Evolutionary conservation across 176 grass and related monocot species (phyloP).

Genomic region (Triticum urartu): DNA sequence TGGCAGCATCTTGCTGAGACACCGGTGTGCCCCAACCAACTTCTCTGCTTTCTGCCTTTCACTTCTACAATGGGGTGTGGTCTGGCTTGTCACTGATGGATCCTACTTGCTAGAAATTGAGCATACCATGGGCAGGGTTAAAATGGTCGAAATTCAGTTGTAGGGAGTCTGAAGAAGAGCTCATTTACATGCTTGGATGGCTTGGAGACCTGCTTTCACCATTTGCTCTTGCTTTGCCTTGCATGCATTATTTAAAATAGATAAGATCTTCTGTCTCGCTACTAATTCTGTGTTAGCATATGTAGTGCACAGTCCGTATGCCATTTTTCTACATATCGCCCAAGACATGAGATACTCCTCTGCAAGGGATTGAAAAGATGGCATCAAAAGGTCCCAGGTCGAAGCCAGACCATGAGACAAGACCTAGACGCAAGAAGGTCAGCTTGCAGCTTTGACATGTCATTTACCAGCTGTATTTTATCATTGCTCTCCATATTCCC

Average conservation of each 20-base stretch:
- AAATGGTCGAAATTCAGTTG: neutral
- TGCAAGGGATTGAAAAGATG: conserved; percentile 58
- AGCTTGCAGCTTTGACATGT: conserved; percentile 36
- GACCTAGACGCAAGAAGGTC: conserved; percentile 94
- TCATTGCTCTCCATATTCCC: conserved; percentile 20
- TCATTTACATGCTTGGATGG: neutral
- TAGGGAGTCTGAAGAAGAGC: neutral
- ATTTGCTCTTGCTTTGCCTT: neutral
- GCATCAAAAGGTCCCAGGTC: conserved; percentile 95
- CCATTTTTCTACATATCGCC: conserved; percentile 9
- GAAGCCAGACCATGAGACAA: conserved; percentile 90
- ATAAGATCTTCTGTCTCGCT: neutral
- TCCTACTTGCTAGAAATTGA: neutral
- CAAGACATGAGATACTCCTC: conserved; percentile 31
- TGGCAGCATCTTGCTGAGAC: neutral
- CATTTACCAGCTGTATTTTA: conserved; percentile 9
- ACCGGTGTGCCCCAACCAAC: neutral
- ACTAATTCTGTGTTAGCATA: conserved; percentile 7
- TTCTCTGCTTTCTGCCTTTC: neutral
- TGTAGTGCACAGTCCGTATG: conserved; percentile 11
- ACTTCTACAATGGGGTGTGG: neutral
- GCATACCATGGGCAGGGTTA: neutral
- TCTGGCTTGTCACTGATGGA: neutral
- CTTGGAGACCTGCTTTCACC: neutral
- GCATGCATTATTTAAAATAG: neutral